A percentile compares a stretch with the other conserved stretches of the same genome.
These are phyloP conservation scores for Hypericum perforatum DNA, from an alignment of 345 rosid species.

Conservation along the genomic window DNA sequence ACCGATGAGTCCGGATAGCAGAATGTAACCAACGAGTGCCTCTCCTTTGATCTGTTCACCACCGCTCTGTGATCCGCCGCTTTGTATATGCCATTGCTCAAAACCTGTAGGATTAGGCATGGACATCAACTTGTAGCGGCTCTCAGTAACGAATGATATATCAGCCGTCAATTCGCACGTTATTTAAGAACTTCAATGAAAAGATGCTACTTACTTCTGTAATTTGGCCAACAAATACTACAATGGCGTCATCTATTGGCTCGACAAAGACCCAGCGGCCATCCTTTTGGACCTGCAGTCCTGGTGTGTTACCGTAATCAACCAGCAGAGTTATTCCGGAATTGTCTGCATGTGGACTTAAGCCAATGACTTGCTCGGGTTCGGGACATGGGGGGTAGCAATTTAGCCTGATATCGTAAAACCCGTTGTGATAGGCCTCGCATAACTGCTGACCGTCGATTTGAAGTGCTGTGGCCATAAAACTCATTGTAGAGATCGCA, in stretches of 20 bases:
- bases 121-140: too few relatives aligned
- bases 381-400: neutral
- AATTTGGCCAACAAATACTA: neutral
- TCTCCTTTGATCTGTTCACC: neutral
- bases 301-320: neutral
- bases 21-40: neutral
- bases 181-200: too few relatives aligned
- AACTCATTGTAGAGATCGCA: slow-evolving; percentile 9
- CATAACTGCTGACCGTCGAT: slow-evolving; percentile 6
- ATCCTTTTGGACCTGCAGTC: neutral
- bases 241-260: neutral
- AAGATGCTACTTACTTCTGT: neutral
- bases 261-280: neutral
- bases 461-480: slow-evolving; percentile 14
- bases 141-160: neutral
- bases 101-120: neutral
- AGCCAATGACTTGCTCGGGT: neutral
- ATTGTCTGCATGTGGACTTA: neutral
- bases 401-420: neutral
- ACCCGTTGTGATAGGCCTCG: slow-evolving; percentile 12
- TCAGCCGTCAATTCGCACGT: too few relatives aligned
- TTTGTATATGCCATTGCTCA: neutral
- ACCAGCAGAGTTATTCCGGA: neutral
- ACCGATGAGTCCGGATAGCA: neutral
- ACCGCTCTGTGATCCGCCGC: neutral